phyloP scores from a whole-genome alignment of 164 flowering plant species.

The Malania oleifera region DNA sequence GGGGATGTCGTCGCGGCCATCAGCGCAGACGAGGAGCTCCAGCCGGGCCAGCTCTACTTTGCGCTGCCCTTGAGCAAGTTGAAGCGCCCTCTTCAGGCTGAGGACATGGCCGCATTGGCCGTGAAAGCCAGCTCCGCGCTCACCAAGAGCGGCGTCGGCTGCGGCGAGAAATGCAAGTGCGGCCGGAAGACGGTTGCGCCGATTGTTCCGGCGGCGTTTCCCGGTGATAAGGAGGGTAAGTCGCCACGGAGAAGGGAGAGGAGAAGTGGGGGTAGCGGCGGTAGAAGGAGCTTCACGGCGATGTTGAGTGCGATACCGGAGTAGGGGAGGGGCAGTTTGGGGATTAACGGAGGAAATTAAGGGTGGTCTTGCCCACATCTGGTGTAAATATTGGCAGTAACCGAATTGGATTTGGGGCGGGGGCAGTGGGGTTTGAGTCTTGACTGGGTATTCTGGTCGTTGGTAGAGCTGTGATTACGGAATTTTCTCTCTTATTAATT shows the following conservation, averaged over 20 bases:
- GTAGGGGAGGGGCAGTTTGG: conserved; percentile 19
- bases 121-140: conserved; percentile 22
- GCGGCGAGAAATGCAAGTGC: conserved; percentile 28
- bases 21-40: conserved; percentile 2
- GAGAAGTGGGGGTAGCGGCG: conserved; percentile 8
- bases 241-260: conserved; percentile 6
- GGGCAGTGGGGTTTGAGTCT: not conserved
- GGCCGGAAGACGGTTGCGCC: conserved; percentile 16
- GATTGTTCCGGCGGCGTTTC: conserved; percentile 7
- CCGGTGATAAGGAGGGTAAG: conserved; percentile 12
- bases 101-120: conserved; percentile 9
- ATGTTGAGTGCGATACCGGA: conserved; percentile 43
- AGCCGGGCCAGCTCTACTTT: conserved; percentile 6
- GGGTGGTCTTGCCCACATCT: not conserved
- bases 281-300: conserved; percentile 22
- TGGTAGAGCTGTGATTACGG: no score
- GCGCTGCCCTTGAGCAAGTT: not conserved
- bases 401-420: no score
- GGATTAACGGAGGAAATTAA: not conserved
- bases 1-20: conserved; percentile 4
- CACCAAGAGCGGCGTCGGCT: conserved; percentile 23
- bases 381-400: conserved; percentile 9
- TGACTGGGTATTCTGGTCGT: not conserved
- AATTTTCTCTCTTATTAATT: no score
- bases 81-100: not conserved